Evolutionary conservation across 108 stramenopile species (phyloP).

Genomic region (Nannochloropsis gaditana): DNA sequence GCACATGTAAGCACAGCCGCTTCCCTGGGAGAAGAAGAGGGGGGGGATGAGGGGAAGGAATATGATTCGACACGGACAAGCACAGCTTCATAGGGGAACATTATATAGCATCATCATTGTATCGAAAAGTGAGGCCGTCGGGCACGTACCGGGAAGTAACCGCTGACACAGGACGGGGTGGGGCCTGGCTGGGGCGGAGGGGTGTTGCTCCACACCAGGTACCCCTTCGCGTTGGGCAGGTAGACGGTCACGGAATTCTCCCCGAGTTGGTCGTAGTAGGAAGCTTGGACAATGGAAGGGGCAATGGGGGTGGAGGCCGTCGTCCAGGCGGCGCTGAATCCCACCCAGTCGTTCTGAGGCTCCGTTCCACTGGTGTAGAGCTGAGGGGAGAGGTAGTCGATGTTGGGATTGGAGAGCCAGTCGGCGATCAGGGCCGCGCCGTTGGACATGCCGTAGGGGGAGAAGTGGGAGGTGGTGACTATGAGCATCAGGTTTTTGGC

Average conservation of each 20-base stretch:
- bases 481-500: not conserved
- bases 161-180: not conserved
- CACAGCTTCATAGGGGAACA: no score
- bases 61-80: no score
- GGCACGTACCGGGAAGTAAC: not conserved
- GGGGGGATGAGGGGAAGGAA: not conserved
- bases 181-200: not conserved
- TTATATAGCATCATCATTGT: no score
- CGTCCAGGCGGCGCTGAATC: not conserved
- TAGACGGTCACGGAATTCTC: not conserved
- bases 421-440: not conserved
- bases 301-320: not conserved
- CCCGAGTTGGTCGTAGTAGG: not conserved
- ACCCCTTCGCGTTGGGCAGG: not conserved
- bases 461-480: not conserved
- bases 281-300: not conserved
- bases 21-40: not conserved
- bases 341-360: not conserved
- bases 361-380: not conserved
- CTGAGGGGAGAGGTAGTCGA: slow-evolving; percentile 24
- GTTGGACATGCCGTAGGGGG: slow-evolving; percentile 15
- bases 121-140: no score
- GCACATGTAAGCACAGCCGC: slow-evolving; percentile 3
- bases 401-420: not conserved
- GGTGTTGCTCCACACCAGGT: not conserved